Base-by-base conservation (phyloP, 2,329 filamentous ascomycete genomes). In the Aureobasidium sp. region DNA sequence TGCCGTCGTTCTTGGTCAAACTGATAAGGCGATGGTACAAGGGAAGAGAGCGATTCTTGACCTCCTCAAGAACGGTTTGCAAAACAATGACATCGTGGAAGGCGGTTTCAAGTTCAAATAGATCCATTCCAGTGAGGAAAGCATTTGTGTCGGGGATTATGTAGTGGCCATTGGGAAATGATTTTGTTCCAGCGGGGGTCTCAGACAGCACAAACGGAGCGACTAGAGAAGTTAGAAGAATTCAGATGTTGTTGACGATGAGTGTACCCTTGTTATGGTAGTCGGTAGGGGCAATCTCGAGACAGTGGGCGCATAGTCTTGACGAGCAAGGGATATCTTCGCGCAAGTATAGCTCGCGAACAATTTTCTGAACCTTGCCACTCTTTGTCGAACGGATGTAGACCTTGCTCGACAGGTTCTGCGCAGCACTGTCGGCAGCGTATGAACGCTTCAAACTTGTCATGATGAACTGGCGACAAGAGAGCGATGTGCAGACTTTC, bases 301-400 rank as follows among this genome's bases (percentile, higher is more conserved):
- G 81, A 74, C 94, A 99, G 70, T 76, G 77, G 64, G 83, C 82
- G 79, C 94, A 99, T 48, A 99, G 80, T 74, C 87, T 89, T 30
- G 93, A 97, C 39, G 93, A 97, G 78, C 94, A 99, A 55, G 94
- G 93, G 71, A 99, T 97, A 74, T 99, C 94, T 77, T 93, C 90
- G 74, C 94, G 86, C 64, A 99, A 82, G 76, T 99, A 99, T 65
- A 97, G 83, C 79, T 99, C 94, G 70, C 92, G 86, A 67, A 99
- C 94, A 71, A 99, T 95, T 81, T 99, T 99, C 76, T 97, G 94
- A 63, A 97, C 93, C 79, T 97, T 97, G 75, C 94, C 94, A 75
- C 86, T 94, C 76, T 90, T 92, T 52, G 93, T 96, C 30, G 94
- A 97, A 64, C 94, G 85, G 66, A 99, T 90, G 72, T 95, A 99